Percentiles rank a stretch among this genome's conserved stretches.
These are phyloP conservation scores for Phylloporus rhodoxanthus DNA, from an alignment of 768 basidiomycete genomes.

Conservation along the genomic window DNA sequence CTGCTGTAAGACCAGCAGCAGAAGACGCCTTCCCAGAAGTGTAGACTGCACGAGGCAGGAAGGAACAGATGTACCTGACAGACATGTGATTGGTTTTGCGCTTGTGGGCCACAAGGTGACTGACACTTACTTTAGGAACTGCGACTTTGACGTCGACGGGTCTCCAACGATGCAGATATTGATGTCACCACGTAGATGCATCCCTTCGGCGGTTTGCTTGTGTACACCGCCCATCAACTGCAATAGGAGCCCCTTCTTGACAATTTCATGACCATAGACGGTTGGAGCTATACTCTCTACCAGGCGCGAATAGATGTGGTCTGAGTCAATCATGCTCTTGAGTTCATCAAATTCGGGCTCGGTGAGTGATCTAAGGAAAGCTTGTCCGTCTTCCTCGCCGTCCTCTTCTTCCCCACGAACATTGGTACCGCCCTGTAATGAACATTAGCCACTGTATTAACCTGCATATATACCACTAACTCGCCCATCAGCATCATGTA, in stretches of 20 bases:
- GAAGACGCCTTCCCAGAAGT: constrained; percentile 99
- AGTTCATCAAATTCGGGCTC: constrained; percentile 94
- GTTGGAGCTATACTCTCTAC: constrained; percentile 96
- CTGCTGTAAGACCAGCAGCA: constrained; percentile 96
- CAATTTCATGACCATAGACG: constrained; percentile 97
- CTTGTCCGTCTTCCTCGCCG: constrained; percentile 70
- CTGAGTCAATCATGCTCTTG: constrained; percentile 87
- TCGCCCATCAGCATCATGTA: constrained; percentile 81
- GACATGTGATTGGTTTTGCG: background rate
- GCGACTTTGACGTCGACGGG: constrained; percentile 95
- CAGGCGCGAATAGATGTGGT: constrained; percentile 90
- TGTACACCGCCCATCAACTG: constrained; percentile 99
- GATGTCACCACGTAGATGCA: constrained; percentile 97
- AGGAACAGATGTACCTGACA: constrained; percentile 89
- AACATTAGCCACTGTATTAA: background rate
- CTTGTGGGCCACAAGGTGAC: background rate
- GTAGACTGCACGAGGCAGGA: constrained; percentile 96
- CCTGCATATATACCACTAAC: constrained; percentile 42
- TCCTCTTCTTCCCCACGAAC: constrained; percentile 85
- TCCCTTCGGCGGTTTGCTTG: constrained; percentile 93
- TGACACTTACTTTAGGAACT: constrained; percentile 84
- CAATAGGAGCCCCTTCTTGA: constrained; percentile 93
- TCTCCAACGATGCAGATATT: constrained; percentile 98
- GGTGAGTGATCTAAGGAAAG: constrained; percentile 85
- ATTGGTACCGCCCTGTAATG: constrained; percentile 68